Evolutionary conservation across 345 rosid species (phyloP).

Genomic region (Hirschfeldia incana): DNA sequence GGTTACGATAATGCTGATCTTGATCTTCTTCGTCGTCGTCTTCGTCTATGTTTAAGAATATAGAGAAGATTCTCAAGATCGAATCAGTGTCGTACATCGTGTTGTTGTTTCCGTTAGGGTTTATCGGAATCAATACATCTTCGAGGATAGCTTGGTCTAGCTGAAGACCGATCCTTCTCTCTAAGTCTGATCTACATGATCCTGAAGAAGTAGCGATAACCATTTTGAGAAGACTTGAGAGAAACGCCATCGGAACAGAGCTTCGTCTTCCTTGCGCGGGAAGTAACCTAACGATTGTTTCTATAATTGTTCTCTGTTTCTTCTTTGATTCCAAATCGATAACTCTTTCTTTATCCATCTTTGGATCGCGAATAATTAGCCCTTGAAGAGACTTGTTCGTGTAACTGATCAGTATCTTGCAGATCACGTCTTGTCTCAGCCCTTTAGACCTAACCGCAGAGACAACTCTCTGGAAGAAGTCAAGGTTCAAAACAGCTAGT

Average conservation of each 20-base stretch:
- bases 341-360: conserved; percentile 54
- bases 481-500: conserved; percentile 63
- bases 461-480: conserved; percentile 80
- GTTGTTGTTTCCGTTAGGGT: conserved; percentile 53
- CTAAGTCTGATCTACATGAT: conserved; percentile 79
- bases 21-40: conserved; percentile 75
- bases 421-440: conserved; percentile 86
- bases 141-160: conserved; percentile 98
- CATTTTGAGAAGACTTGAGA: conserved; percentile 80
- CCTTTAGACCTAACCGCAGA: conserved; percentile 88
- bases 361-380: conserved; percentile 57
- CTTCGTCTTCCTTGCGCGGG: conserved; percentile 92
- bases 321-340: conserved; percentile 68
- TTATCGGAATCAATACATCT: conserved; percentile 80
- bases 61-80: conserved; percentile 79
- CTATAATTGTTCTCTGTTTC: conserved; percentile 74
- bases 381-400: conserved; percentile 85
- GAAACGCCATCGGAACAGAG: conserved; percentile 87
- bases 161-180: conserved; percentile 87
- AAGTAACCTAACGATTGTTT: conserved; percentile 70
- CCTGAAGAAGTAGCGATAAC: conserved; percentile 56
- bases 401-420: conserved; percentile 84
- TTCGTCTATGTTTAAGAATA: conserved; percentile 76
- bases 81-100: conserved; percentile 82
- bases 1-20: conserved; percentile 49